Evolutionary conservation across 495 filamentous ascomycete species (phyloP).

Genomic region (Sabuloglossum arenarium): DNA sequence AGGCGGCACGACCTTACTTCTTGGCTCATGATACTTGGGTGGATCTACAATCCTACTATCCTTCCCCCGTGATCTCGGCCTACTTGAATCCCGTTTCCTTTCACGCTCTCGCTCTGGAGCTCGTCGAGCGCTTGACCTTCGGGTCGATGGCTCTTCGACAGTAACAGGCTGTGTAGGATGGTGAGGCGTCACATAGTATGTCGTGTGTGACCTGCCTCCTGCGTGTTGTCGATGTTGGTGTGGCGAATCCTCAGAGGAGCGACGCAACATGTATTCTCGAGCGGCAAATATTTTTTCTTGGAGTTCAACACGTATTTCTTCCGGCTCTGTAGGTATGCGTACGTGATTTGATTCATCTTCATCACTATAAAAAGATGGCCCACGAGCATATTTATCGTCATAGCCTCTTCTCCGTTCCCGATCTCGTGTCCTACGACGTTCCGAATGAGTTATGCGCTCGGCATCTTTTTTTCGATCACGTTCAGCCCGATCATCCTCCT

Average conservation of each 20-base stretch:
- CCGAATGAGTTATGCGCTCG: not conserved
- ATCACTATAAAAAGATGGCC: not conserved
- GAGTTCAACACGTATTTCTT: not conserved
- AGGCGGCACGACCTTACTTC: not conserved
- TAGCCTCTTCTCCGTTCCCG: constrained; percentile 3
- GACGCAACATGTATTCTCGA: constrained; percentile 1
- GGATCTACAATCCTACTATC: constrained; percentile 5
- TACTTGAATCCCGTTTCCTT: not conserved
- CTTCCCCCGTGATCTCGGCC: constrained; percentile 2
- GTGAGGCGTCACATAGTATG: not conserved
- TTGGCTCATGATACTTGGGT: not conserved
- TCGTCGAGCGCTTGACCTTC: constrained; percentile 2
- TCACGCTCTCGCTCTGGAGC: constrained; percentile 1
- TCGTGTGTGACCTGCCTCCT: not conserved
- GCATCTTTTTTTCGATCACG: too few species aligned
- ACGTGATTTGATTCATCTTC: not conserved
- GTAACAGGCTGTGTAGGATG: not conserved
- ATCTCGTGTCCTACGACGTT: constrained; percentile 3
- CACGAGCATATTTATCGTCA: constrained; percentile 2
- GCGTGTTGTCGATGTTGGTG: not conserved
- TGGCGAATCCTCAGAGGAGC: not conserved
- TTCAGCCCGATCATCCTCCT: not conserved
- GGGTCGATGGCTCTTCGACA: not conserved
- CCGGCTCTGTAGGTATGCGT: not conserved
- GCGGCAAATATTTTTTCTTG: constrained; percentile 1